These are phyloP conservation scores for Nicotiana benthamiana DNA, from an alignment of 257 asterid genomes.

Conservation along the genomic window DNA sequence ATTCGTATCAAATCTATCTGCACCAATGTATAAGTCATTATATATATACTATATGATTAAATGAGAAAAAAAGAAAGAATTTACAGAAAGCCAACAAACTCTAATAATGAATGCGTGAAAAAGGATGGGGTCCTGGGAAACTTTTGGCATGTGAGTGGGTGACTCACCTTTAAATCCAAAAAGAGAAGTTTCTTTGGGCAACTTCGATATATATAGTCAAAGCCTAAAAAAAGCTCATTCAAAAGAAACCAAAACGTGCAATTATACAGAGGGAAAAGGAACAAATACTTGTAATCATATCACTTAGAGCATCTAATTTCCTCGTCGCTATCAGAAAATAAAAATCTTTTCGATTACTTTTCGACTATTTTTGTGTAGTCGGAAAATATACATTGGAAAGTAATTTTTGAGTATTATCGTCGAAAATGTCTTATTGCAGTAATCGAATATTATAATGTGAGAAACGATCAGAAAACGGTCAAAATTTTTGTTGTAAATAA, in stretches of 20 bases:
- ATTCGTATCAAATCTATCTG: no score
- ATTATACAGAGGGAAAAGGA: neutral
- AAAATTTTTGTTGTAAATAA: no score
- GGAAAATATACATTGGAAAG: no score
- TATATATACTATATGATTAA: neutral
- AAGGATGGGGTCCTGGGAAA: constrained; percentile 62
- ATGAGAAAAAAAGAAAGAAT: neutral
- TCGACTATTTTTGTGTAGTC: no score
- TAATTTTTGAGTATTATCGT: no score
- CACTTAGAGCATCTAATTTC: neutral
- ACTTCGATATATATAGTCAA: constrained; percentile 36
- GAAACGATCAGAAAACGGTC: no score
- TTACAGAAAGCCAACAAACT: constrained; percentile 27
- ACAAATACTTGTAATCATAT: neutral
- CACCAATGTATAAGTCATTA: no score
- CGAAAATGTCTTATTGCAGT: no score
- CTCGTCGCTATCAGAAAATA: neutral
- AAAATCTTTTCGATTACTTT: no score
- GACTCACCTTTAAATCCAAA: constrained; percentile 67
- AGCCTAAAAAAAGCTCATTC: constrained; percentile 31
- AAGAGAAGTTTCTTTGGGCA: constrained; percentile 62
- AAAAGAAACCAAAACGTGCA: constrained; percentile 29
- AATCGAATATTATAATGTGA: no score
- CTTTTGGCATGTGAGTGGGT: constrained; percentile 78
- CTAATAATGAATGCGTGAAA: constrained; percentile 42